Conservation (phyloP, 257 asterid genomes). For the Solanum rostratum region DNA sequence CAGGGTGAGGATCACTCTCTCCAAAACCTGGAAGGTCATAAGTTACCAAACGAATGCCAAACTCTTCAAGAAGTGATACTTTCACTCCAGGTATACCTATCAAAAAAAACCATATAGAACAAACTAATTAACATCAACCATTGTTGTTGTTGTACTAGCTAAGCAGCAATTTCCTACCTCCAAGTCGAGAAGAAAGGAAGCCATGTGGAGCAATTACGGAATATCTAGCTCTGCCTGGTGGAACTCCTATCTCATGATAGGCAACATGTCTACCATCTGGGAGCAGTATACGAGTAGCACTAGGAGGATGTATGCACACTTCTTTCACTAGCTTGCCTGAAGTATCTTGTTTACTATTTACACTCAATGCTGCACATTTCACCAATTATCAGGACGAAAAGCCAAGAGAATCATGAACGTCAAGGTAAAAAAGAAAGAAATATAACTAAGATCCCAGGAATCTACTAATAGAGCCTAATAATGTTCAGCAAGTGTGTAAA, state of each 20-base stretch:
- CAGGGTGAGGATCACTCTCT: conserved; percentile 78
- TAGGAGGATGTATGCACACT: conserved; percentile 53
- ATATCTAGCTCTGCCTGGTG: conserved; percentile 55
- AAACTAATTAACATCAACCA: neutral
- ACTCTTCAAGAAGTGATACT: conserved; percentile 51
- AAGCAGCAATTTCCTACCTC: conserved; percentile 27
- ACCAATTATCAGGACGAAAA: neutral
- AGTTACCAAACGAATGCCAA: conserved; percentile 65
- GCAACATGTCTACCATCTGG: conserved; percentile 80
- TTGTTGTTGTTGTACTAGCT: neutral
- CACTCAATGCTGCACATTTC: conserved; percentile 41
- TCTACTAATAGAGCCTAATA: neutral
- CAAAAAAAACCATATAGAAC: neutral
- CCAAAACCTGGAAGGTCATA: conserved; percentile 96
- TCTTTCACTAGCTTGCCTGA: conserved; percentile 32
- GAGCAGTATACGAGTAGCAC: conserved; percentile 50
- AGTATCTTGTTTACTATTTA: conserved; percentile 19
- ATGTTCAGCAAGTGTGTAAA: neutral
- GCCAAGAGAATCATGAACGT: neutral
- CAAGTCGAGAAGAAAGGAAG: conserved; percentile 72
- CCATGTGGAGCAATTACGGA: conserved; percentile 48
- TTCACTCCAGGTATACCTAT: conserved; percentile 62
- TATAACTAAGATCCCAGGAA: neutral
- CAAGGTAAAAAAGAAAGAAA: neutral
- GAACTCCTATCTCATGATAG: conserved; percentile 62